Percentiles rank a stretch among this genome's conserved stretches.
phyloP scores from a whole-genome alignment of 306 rosid genomes.

The Gastrolobium villosum region DNA sequence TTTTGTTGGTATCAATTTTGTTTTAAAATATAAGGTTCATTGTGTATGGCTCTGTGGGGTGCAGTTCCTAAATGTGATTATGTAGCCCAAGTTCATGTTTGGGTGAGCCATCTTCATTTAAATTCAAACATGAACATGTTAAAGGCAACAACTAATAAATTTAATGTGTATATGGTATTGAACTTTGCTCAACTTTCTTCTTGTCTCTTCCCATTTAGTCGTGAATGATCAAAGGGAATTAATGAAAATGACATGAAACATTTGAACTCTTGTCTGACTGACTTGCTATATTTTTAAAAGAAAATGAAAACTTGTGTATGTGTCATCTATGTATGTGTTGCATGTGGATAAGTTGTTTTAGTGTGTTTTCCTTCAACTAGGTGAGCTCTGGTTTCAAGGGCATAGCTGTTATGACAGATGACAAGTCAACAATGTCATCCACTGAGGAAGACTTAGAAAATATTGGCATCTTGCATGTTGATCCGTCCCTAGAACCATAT shows the following conservation, averaged over 20 bases:
- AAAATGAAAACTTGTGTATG: constrained; percentile 8
- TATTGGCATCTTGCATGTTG: constrained; percentile 68
- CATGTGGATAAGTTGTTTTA: constrained; percentile 42
- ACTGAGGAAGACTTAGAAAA: constrained; percentile 58
- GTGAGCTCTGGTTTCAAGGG: constrained; percentile 53
- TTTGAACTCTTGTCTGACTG: constrained; percentile 22
- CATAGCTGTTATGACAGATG: constrained; percentile 70
- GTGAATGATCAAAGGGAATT: constrained; percentile 27
- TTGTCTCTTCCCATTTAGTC: constrained; percentile 24
- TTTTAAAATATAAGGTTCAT: constrained; percentile 3
- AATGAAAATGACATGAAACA: constrained; percentile 35
- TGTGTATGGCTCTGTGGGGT: constrained; percentile 18
- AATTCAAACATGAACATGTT: constrained; percentile 3
- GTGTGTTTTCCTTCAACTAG: constrained; percentile 59
- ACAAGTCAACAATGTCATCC: constrained; percentile 54
- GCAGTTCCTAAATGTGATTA: constrained; percentile 26
- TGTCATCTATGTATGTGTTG: constrained; percentile 26
- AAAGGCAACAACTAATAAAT: constrained; percentile 8
- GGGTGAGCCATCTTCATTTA: not conserved
- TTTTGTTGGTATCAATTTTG: constrained; percentile 13
- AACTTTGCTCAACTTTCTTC: constrained; percentile 18
- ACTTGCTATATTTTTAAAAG: not conserved
- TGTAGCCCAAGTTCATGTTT: constrained; percentile 2
- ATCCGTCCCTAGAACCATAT: constrained; percentile 64
- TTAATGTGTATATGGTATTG: constrained; percentile 6